Percentiles rank a stretch among this genome's conserved stretches.
Conservation (phyloP, 2,329 filamentous ascomycete species). For the Geosmithia flava region DNA sequence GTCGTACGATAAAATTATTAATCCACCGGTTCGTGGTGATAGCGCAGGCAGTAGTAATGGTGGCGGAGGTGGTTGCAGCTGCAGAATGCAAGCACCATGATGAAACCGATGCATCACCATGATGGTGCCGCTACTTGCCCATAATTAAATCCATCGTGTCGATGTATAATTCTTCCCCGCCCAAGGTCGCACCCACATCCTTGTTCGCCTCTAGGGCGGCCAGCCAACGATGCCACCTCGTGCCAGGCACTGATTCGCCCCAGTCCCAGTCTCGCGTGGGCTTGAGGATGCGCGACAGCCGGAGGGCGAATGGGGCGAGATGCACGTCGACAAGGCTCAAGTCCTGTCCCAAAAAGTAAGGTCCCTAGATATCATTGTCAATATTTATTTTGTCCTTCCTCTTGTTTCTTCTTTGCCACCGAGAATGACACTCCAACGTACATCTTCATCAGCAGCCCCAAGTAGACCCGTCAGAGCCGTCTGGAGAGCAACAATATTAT, state of each 20-base stretch:
- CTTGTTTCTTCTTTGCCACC: neutral
- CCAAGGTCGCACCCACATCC: slow-evolving; percentile 55
- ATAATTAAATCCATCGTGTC: slow-evolving; percentile 45
- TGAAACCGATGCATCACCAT: too few relatives aligned
- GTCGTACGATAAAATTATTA: neutral
- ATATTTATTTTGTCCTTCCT: neutral
- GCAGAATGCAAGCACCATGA: too few relatives aligned
- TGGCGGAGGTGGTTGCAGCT: too few relatives aligned
- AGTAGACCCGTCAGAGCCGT: slow-evolving; percentile 43
- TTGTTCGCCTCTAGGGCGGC: slow-evolving; percentile 53
- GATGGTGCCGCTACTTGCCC: neutral
- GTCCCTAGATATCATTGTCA: slow-evolving; percentile 30
- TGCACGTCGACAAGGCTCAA: slow-evolving; percentile 60
- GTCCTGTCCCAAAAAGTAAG: slow-evolving; percentile 50
- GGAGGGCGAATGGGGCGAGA: slow-evolving; percentile 62
- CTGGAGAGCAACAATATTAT: slow-evolving; percentile 39
- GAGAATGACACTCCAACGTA: slow-evolving; percentile 7
- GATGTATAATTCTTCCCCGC: slow-evolving; percentile 37
- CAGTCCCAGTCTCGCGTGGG: slow-evolving; percentile 57
- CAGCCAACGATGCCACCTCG: slow-evolving; percentile 58
- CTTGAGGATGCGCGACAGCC: slow-evolving; percentile 52
- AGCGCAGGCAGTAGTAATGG: too few relatives aligned
- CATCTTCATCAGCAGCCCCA: slow-evolving; percentile 33
- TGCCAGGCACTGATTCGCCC: slow-evolving; percentile 48
- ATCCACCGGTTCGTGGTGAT: too few relatives aligned